A percentile compares a stretch with the other conserved stretches of the same genome.
Evolutionary conservation across 1,284 basidiomycete species (phyloP).

Genomic region (Irpex sp.): DNA sequence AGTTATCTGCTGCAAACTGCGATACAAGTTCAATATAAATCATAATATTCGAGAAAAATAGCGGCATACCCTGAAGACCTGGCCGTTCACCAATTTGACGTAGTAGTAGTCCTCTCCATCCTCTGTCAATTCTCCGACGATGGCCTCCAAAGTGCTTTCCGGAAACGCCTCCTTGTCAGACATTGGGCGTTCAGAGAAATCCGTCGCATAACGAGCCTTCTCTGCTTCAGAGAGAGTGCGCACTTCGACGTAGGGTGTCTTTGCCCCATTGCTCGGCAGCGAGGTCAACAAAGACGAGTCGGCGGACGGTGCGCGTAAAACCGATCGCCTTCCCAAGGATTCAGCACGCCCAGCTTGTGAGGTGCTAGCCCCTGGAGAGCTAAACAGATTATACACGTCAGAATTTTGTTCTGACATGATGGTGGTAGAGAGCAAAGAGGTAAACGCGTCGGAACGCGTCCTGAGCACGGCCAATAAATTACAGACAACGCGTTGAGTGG

Average conservation of each 20-base stretch:
- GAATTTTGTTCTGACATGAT: not conserved
- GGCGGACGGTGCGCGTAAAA: not conserved
- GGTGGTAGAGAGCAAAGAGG: not conserved
- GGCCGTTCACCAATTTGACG: constrained; percentile 53
- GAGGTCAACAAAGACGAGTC: not conserved
- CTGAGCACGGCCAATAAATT: not conserved
- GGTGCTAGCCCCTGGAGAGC: not conserved
- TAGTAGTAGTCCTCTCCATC: constrained; percentile 48
- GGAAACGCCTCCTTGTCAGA: constrained; percentile 19
- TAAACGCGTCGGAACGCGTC: not conserved
- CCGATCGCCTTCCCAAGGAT: not conserved
- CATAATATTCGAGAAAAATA: constrained; percentile 19
- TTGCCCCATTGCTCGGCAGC: not conserved
- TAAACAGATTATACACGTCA: not conserved
- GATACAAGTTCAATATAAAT: constrained; percentile 7
- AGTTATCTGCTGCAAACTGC: constrained; percentile 20
- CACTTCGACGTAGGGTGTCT: not conserved
- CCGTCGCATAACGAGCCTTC: not conserved
- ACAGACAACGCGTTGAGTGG: not conserved
- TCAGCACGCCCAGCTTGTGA: not conserved
- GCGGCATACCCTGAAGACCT: constrained; percentile 52
- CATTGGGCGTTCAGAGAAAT: constrained; percentile 16
- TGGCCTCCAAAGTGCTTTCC: constrained; percentile 18
- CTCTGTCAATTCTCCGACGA: constrained; percentile 56
- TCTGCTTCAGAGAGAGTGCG: not conserved